phyloP scores from a whole-genome alignment of 805 yeast genomes.

The Debaryomyces prosopidis region DNA sequence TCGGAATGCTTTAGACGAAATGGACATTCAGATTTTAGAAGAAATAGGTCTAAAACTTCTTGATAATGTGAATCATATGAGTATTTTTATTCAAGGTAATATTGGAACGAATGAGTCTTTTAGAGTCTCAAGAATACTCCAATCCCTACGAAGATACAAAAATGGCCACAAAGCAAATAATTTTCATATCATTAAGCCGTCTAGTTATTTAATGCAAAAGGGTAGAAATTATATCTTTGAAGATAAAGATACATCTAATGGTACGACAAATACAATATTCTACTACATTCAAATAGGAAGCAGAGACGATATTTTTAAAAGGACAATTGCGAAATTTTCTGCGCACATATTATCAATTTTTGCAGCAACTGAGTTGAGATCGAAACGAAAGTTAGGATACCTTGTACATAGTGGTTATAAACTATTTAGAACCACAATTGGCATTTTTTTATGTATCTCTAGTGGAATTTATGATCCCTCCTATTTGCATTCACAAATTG shows the following conservation, averaged over 20 bases:
- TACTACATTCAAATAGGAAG: constrained; percentile 59
- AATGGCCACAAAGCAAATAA: background rate
- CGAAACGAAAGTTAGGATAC: constrained; percentile 62
- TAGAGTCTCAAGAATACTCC: constrained; percentile 19
- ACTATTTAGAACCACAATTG: constrained; percentile 50
- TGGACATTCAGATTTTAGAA: constrained; percentile 37
- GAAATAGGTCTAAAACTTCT: constrained; percentile 27
- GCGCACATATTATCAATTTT: constrained; percentile 47
- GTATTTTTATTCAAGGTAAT: constrained; percentile 56
- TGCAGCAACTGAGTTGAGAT: constrained; percentile 50
- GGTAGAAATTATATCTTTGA: constrained; percentile 25
- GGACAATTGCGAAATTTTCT: constrained; percentile 46
- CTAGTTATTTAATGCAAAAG: constrained; percentile 28
- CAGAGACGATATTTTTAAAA: constrained; percentile 31
- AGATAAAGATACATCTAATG: constrained; percentile 38
- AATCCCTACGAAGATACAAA: constrained; percentile 1
- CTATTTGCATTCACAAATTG: constrained; percentile 45
- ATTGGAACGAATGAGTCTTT: constrained; percentile 16
- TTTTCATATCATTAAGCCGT: constrained; percentile 20
- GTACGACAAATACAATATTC: constrained; percentile 53
- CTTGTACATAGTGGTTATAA: constrained; percentile 58
- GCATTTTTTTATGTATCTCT: constrained; percentile 58
- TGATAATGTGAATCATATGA: constrained; percentile 28
- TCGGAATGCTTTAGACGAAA: constrained; percentile 53
- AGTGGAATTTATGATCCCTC: constrained; percentile 47